phyloP scores from a whole-genome alignment of 495 filamentous ascomycete species.

The Aspergillus baeticus region DNA sequence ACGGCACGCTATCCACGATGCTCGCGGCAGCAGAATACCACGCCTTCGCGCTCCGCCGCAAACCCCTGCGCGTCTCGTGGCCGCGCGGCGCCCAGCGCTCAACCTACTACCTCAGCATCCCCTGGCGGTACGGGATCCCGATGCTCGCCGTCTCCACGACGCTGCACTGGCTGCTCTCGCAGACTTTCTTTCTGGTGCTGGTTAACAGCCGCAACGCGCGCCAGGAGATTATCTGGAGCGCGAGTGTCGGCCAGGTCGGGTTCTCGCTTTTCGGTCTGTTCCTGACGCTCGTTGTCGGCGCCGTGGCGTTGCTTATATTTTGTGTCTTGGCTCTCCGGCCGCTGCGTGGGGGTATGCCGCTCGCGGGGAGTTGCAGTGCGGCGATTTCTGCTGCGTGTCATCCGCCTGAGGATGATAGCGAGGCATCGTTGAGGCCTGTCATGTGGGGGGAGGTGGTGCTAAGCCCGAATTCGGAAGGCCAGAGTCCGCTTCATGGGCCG shows the following conservation, averaged over 20 bases:
- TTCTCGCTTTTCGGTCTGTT: too few species aligned
- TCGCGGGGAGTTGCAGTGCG: too few species aligned
- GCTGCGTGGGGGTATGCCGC: too few species aligned
- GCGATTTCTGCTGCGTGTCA: too few species aligned
- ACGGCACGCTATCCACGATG: constrained; percentile 35
- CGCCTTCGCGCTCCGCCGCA: constrained; percentile 23
- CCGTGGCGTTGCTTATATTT: too few species aligned
- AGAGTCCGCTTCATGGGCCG: too few species aligned
- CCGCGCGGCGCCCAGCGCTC: constrained; percentile 33
- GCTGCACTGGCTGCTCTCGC: constrained; percentile 42
- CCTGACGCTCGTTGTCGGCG: too few species aligned
- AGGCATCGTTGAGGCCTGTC: neutral
- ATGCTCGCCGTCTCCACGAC: constrained; percentile 20
- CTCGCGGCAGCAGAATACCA: constrained; percentile 28
- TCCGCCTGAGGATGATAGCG: neutral
- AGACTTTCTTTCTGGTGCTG: constrained; percentile 29
- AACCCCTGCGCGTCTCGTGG: constrained; percentile 35
- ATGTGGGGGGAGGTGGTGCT: constrained; percentile 5
- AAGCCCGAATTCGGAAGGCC: too few species aligned
- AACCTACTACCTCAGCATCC: constrained; percentile 40
- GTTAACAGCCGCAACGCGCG: too few species aligned
- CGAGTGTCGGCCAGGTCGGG: too few species aligned
- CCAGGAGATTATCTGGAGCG: too few species aligned
- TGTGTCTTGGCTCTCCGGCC: too few species aligned
- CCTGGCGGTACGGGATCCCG: constrained; percentile 38